Evolutionary conservation across 2,329 filamentous ascomycete genomes (phyloP), one percentile per base, ranked within the genome.

Genomic region (Acephala macrosclerotiorum): DNA sequence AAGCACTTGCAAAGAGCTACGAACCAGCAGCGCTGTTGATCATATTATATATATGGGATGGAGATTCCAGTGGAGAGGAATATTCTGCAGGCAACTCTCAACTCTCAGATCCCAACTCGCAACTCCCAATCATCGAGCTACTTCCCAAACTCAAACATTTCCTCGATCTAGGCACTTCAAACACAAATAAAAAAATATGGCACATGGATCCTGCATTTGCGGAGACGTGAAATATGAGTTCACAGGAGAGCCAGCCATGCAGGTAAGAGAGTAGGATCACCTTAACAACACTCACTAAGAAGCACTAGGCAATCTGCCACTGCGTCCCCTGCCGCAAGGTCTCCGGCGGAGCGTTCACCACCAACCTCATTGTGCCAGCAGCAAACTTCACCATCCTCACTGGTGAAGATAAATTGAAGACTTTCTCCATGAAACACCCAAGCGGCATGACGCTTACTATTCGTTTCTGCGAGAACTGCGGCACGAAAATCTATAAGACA

Each of bases 241-340:
- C 58, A 68, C 49, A 14, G 63, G 63, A 35, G 57, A 58, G 9
- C 66, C 63, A 38, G n/a, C 35, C 1, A 35, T 25, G 35, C 60
- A 66, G 51, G 66, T 66, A 61, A 14, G 45, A 49, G 14, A 49
- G 11, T 8, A 22, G 25, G 6, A 9, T n/a, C n/a, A 11, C 20
- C 20, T 22, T 8, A 22, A 22, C 25, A 7, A 49, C n/a, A 11
- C 5, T 7, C n/a, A 22, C 45, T 49, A 49, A 49, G 7, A 49
- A 49, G n/a, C 4, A 11, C 25, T 11, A 69, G 63, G 65, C 61
- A 25, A 38, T 66, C 53, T 69, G 67, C 55, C 65, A 69, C 55
- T 69, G 67, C 40, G 42, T 64, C 16, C 59, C 65, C 22, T 69
- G 67, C 55, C 67, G 61, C 42, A 69, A 68, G 56, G 29, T 68